Evolutionary conservation across 2,329 filamentous ascomycete species (phyloP).

Genomic region (Mycosphaerella arachidis): DNA sequence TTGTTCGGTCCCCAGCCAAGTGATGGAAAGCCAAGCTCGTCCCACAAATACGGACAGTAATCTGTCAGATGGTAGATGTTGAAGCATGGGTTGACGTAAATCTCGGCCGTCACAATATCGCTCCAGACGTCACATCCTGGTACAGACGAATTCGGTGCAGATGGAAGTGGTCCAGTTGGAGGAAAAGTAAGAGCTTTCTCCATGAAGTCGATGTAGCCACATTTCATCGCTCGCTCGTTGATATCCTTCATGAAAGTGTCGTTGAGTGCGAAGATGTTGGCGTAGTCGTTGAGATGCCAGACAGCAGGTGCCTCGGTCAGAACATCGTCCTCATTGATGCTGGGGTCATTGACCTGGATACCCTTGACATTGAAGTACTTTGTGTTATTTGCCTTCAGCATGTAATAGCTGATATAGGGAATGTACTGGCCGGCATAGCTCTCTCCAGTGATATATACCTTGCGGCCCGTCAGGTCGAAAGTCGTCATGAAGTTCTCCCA

Average conservation of each 20-base stretch:
- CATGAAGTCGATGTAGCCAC: conserved; percentile 43
- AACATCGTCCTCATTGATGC: conserved; percentile 42
- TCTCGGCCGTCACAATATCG: neutral
- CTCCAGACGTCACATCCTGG: conserved; percentile 22
- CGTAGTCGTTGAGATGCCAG: conserved; percentile 1
- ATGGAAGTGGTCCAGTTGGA: conserved; percentile 13
- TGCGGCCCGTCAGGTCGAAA: conserved; percentile 47
- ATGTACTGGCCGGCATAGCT: conserved; percentile 22
- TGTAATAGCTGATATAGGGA: conserved; percentile 29
- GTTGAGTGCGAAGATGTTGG: conserved; percentile 39
- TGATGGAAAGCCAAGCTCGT: neutral
- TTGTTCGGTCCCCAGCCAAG: neutral
- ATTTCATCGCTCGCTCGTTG: conserved; percentile 32
- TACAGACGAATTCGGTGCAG: neutral
- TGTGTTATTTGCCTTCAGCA: conserved; percentile 27
- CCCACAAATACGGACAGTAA: conserved; percentile 21
- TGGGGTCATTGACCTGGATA: conserved; percentile 33
- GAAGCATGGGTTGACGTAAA: conserved; percentile 32
- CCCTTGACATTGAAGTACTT: conserved; percentile 32
- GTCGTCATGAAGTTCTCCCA: conserved; percentile 49
- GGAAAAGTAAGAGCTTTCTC: conserved; percentile 44
- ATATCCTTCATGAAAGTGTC: conserved; percentile 38
- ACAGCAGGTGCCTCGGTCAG: neutral
- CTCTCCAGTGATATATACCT: conserved; percentile 38
- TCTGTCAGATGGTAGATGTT: conserved; percentile 32